A percentile compares a stretch with the other conserved stretches of the same genome.
Evolutionary conservation across 371 early-diverging fungal genomes (phyloP).

Genomic region (Lichtheimia ornata): DNA sequence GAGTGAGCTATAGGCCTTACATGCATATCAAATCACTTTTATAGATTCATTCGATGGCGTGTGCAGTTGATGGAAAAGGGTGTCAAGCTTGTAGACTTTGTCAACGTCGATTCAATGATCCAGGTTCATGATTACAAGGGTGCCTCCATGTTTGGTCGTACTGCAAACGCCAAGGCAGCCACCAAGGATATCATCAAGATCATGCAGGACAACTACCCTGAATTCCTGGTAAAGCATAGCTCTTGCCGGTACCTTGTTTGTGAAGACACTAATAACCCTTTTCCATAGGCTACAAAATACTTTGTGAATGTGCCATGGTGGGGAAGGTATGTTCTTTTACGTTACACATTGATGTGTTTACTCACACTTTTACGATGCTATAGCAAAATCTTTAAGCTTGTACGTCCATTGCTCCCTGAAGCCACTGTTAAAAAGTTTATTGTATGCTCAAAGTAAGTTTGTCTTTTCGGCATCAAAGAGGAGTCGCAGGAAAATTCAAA

Average conservation of each 20-base stretch:
- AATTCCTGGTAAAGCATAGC: slow-evolving; percentile 48
- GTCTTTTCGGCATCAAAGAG: too few species aligned
- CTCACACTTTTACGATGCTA: not conserved
- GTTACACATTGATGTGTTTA: not conserved
- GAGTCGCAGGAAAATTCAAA: too few species aligned
- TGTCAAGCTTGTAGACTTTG: slow-evolving; percentile 51
- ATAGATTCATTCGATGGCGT: slow-evolving; percentile 64
- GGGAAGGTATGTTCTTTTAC: slow-evolving; percentile 43
- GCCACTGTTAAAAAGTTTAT: slow-evolving; percentile 64
- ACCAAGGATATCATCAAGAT: slow-evolving; percentile 55
- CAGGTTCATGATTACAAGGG: slow-evolving; percentile 68
- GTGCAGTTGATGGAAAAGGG: slow-evolving; percentile 65
- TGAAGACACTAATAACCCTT: not conserved
- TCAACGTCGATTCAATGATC: slow-evolving; percentile 57
- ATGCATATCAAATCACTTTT: not conserved
- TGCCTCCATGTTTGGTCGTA: slow-evolving; percentile 52
- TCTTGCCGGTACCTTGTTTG: not conserved
- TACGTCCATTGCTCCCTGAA: slow-evolving; percentile 55
- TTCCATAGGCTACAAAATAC: slow-evolving; percentile 44
- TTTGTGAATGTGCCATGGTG: slow-evolving; percentile 66
- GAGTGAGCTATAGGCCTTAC: not conserved
- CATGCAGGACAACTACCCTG: slow-evolving; percentile 68
- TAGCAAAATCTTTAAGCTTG: slow-evolving; percentile 57
- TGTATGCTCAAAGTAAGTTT: slow-evolving; percentile 45
- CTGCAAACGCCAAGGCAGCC: slow-evolving; percentile 52